Evolutionary conservation across 2,329 filamentous ascomycete species (phyloP), one percentile per base, ranked within the genome.

Genomic region (Zasmidium cellare): DNA sequence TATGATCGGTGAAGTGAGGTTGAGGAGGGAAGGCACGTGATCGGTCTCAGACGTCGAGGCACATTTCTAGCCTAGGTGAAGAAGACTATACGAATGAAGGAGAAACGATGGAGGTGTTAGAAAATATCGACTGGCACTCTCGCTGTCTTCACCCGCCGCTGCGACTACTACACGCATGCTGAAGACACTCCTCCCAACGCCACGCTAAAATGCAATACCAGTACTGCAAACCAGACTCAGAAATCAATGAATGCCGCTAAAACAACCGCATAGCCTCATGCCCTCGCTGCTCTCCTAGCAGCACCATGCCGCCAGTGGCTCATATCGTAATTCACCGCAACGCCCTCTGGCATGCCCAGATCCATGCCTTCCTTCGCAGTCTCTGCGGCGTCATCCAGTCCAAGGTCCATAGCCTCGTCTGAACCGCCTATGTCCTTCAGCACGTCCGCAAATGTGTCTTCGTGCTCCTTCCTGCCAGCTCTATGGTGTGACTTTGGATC

Each of bases 271-370:
- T 9, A 31, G 44, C 24, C 50, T 63, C 51, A 63, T 46, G 50
- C 56, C 53, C 60, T 55, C 19, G 54, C 45, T 19, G 55, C 57
- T 54, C 56, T 59, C 25, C 60, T 53, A 46, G 53, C 35, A 14
- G 56, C 59, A 45, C 55, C 44, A 56, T 79, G 79, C 57, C 83
- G 79, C 81, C 84, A 87, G 62, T 82, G 82, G 45, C 78, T 77
- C 65, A 82, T 79, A 59, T 87, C 84, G 58, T 84, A 84, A 65
- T 87, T 87, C 52, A 87, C 84, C 54, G 77, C 72, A 28, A 80
- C 73, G 0, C 75, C 74, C 35, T 75, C 71, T 52, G 71, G 65
- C 64, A 71, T 67, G 46, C 69, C 70, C 56, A 66, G 59, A 53
- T 68, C 59, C 53, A 68, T 63, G 22, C 58, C 69, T 28, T 60